Evolutionary conservation across 2,329 filamentous ascomycete species (phyloP).

Genomic region (Ophiostoma pallidulum): DNA sequence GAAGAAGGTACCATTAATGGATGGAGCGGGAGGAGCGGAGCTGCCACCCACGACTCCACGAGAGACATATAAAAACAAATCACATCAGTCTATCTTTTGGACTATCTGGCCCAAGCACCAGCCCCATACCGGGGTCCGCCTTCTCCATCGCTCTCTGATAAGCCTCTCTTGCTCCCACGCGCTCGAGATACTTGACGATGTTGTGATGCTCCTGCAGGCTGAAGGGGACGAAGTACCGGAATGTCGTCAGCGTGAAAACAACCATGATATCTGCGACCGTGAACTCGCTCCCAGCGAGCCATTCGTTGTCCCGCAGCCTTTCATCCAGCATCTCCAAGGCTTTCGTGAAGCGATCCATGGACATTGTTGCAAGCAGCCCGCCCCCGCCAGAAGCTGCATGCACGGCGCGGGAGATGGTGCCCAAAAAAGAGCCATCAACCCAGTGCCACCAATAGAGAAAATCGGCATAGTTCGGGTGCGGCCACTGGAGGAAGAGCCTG

Average conservation of each 20-base stretch:
- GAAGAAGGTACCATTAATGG: too few species aligned
- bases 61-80: background rate
- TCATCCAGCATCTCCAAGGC: slow-evolving; percentile 38
- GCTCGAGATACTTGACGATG: slow-evolving; percentile 36
- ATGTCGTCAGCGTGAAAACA: slow-evolving; percentile 51
- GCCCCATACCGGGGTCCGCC: slow-evolving; percentile 37
- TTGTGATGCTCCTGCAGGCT: slow-evolving; percentile 32
- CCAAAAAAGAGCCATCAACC: slow-evolving; percentile 36
- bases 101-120: slow-evolving; percentile 13
- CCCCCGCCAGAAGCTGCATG: slow-evolving; percentile 8
- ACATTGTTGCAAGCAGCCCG: slow-evolving; percentile 5
- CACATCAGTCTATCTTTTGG: background rate
- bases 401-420: slow-evolving; percentile 30
- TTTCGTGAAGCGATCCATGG: slow-evolving; percentile 25
- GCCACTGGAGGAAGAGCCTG: slow-evolving; percentile 35
- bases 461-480: slow-evolving; percentile 42
- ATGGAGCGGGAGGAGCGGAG: too few species aligned
- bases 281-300: slow-evolving; percentile 51
- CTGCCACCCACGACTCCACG: too few species aligned
- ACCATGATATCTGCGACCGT: slow-evolving; percentile 58
- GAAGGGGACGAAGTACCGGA: slow-evolving; percentile 42
- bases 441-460: slow-evolving; percentile 60
- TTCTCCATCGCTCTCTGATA: slow-evolving; percentile 40
- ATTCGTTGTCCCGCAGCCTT: slow-evolving; percentile 37
- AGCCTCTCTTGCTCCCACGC: slow-evolving; percentile 33